Base-by-base conservation (phyloP, 768 basidiomycete species). In the Lyophyllum atratum region DNA sequence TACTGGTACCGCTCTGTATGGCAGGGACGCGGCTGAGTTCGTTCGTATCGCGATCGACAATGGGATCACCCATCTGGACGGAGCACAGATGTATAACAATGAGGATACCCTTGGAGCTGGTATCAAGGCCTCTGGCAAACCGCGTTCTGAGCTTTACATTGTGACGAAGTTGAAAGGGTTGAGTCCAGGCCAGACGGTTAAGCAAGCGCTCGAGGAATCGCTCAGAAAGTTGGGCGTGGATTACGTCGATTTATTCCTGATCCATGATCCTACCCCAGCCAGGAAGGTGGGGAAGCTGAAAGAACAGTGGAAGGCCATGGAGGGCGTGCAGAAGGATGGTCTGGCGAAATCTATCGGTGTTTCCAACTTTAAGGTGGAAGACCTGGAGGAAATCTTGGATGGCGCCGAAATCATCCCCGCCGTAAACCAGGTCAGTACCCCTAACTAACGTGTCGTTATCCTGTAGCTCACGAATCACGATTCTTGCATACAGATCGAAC, bases 321-420 rank as follows among this genome's bases (percentile, higher is more conserved):
- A 89, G 63, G 80, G 78, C 39, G 71, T 83, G 34, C 75, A 84
- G 63, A 64, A 64, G 21, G 78, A 72, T 5, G 79, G 80, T 2
- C 64, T 81, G 45, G 70, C 79, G 37, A 80, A 74, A 59, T 83
- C 84, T 49, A 86, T 90, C 49, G 89, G 88, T 3, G 86, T 91
- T 21, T 85, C 84, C 62, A 91, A 90, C 69, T 90, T 86, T 71
- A 72, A 64, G 26, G 74, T 87, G 37, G 68, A 78, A 28, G 75
- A 85, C 61, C 69, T 92, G 54, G 69, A 86, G 64, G 70, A 73
- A 22, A 69, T 90, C 9, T 56, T 87, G 51, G 78, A 80, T 39
- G 70, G 61, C 6, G 84, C 82, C 4, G 77, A 75, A 25, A 70
- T 87, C 52, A 73, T 74, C 19, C 89, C 89, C 3, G 84, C 85